These are phyloP conservation scores for Hypoxylon sp. DNA, from an alignment of 2,329 filamentous ascomycete species.

Conservation along the genomic window DNA sequence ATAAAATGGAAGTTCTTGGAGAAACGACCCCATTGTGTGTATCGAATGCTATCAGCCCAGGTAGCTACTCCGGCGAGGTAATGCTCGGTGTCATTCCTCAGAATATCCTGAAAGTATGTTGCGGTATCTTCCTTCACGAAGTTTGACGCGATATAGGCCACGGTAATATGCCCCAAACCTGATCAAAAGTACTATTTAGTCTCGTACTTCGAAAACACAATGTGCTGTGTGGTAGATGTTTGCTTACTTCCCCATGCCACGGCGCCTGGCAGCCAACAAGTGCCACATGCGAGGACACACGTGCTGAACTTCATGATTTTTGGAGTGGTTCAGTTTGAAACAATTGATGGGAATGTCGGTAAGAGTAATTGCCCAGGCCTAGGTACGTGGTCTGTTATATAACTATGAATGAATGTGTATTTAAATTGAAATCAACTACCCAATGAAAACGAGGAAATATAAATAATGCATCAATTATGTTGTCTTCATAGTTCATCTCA, in stretches of 20 bases:
- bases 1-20: slow-evolving; percentile 73
- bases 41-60: slow-evolving; percentile 73
- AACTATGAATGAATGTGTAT: too few relatives aligned
- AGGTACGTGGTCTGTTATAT: too few relatives aligned
- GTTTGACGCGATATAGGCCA: slow-evolving; percentile 68
- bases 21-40: slow-evolving; percentile 69
- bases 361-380: too few relatives aligned
- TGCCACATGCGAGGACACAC: slow-evolving; percentile 42
- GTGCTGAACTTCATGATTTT: slow-evolving; percentile 44
- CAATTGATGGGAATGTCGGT: background rate
- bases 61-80: slow-evolving; percentile 71
- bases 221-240: background rate
- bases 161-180: slow-evolving; percentile 72
- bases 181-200: slow-evolving; percentile 9
- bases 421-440: background rate
- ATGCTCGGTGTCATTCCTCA: slow-evolving; percentile 62
- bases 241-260: slow-evolving; percentile 55
- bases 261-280: slow-evolving; percentile 47
- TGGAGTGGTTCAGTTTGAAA: slow-evolving; percentile 21
- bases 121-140: slow-evolving; percentile 67
- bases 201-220: too few relatives aligned
- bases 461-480: too few relatives aligned
- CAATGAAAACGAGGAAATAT: too few relatives aligned
- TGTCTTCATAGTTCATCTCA: too few relatives aligned
- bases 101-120: slow-evolving; percentile 64